Base-by-base conservation (phyloP, 257 asterid genomes). In the Cinchona pubescens region DNA sequence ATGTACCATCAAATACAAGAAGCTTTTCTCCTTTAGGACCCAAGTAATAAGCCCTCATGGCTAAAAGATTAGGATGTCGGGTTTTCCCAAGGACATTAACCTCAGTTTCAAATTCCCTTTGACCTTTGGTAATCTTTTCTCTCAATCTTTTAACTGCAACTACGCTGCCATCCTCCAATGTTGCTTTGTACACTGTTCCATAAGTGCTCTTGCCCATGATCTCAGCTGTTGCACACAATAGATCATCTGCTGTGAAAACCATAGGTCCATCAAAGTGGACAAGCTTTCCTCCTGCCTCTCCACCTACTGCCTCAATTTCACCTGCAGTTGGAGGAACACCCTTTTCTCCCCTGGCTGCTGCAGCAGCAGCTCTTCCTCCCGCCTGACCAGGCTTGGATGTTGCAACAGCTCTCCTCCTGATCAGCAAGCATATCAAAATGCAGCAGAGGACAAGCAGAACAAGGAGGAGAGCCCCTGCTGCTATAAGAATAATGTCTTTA, bases 21-120 rank as follows among this genome's bases (percentile, higher is more conserved):
- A 95, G 87, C 82, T 92, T 95, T 77, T 95, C 99, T 18, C 98
- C 99, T 82, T 95, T 95, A 6, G 99, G 99, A 30, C 99, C 99
- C 34, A 88, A 73, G 74, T 95, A 95, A 71, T 92, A 95, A 70
- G 96, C 97, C 76, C 99, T 91, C 29, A 92, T 86, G 4, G 99
- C 98, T 43, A 95, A 79, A 42, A 95, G 96, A 80, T 95, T 91
- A 4, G 93, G 92, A 75, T 91, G 98, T 75, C 99, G 82, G 67
- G 91, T 95, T 64, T 91, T 92, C 23, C 98, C 98, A 12, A 92
- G 85, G 18, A 78, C 77, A 83, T 90, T 88, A 19, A 87, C 97
- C 81, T 95, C 99, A 43, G 67, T 59, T 84, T 95, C 99, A 61
- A 95, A 95, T 55, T 95, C 99, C 78, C 80, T 85, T 77, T 89